These are phyloP conservation scores for Kazachstania psychrophila DNA, from an alignment of 805 yeast species.

Conservation along the genomic window DNA sequence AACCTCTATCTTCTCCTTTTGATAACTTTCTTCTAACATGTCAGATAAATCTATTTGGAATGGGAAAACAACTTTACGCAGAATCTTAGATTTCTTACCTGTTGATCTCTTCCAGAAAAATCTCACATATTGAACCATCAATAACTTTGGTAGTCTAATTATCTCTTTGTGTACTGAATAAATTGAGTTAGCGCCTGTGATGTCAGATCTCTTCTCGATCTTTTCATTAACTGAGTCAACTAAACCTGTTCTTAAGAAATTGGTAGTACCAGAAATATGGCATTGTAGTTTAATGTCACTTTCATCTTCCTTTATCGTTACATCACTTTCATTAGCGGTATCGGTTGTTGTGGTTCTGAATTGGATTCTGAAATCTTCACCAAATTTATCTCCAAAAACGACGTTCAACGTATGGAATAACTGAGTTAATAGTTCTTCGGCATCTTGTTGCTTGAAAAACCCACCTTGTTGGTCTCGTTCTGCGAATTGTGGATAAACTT, in stretches of 20 bases:
- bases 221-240: constrained; percentile 63
- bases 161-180: constrained; percentile 54
- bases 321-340: constrained; percentile 43
- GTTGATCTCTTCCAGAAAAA: constrained; percentile 95
- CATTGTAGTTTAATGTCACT: constrained; percentile 67
- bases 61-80: constrained; percentile 92
- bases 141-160: constrained; percentile 72
- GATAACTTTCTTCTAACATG: constrained; percentile 70
- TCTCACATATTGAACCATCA: constrained; percentile 87
- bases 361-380: constrained; percentile 54
- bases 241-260: constrained; percentile 81
- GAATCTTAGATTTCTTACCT: constrained; percentile 80
- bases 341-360: constrained; percentile 59
- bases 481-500: constrained; percentile 77
- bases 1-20: constrained; percentile 51
- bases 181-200: constrained; percentile 58
- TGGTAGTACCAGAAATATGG: constrained; percentile 78
- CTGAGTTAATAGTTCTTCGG: constrained; percentile 90
- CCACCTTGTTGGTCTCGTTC: constrained; percentile 64
- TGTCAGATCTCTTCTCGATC: constrained; percentile 67
- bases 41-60: constrained; percentile 84
- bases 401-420: constrained; percentile 46
- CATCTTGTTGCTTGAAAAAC: constrained; percentile 88
- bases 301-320: constrained; percentile 42
- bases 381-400: constrained; percentile 37